Evolutionary conservation across 306 rosid genomes (phyloP).

Genomic region (Rubus parviflorus): DNA sequence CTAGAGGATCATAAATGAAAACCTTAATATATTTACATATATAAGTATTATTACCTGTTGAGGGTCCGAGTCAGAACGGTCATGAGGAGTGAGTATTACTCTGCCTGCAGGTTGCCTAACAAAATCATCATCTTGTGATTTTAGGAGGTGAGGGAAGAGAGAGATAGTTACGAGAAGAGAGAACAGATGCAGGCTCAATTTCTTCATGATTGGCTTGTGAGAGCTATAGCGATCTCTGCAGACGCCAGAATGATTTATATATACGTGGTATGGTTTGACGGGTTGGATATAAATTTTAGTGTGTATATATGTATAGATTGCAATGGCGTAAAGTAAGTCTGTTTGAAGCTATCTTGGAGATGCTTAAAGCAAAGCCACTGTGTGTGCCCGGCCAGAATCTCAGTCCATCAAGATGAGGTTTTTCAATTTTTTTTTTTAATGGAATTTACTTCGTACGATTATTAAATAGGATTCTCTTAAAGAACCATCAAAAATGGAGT

Average conservation of each 20-base stretch:
- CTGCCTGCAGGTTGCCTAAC: conserved; percentile 27
- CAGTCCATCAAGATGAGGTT: neutral
- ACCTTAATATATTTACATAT: too few relatives aligned
- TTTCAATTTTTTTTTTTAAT: neutral
- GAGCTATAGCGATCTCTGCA: neutral
- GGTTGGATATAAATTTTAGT: neutral
- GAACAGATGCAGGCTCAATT: neutral
- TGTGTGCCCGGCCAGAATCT: neutral
- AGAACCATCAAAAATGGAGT: too few relatives aligned
- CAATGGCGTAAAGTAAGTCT: conserved; percentile 39
- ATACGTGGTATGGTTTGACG: conserved; percentile 1
- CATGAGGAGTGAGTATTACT: conserved; percentile 15
- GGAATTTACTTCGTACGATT: too few relatives aligned
- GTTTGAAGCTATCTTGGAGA: conserved; percentile 5
- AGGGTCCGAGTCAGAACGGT: conserved; percentile 34
- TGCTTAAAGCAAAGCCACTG: conserved; percentile 23
- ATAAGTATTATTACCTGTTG: conserved; percentile 20
- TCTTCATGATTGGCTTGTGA: conserved; percentile 7
- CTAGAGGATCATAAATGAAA: neutral
- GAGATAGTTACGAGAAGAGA: conserved; percentile 15
- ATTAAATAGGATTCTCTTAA: too few relatives aligned
- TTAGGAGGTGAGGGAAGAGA: conserved; percentile 9
- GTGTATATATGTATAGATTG: neutral
- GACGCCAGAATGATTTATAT: neutral
- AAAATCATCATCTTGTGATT: conserved; percentile 25